Conservation (phyloP, 2,329 filamentous ascomycete species). For the Curvularia hawaiiensis region DNA sequence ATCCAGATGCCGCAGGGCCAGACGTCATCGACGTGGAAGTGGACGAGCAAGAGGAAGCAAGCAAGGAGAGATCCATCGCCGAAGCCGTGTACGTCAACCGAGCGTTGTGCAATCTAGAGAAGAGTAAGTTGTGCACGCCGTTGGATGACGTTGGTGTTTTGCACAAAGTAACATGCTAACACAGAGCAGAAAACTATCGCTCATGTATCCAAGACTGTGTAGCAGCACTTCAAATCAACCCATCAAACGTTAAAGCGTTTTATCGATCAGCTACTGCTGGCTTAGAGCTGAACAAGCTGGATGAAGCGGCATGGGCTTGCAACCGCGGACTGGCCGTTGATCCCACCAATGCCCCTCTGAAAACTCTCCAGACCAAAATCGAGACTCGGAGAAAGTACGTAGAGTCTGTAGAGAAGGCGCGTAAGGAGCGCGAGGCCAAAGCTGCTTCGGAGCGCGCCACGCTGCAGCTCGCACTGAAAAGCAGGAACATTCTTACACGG, state of each 20-base stretch:
- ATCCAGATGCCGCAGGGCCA: slow-evolving; percentile 47
- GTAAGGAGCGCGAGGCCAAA: slow-evolving; percentile 61
- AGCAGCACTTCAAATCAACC: slow-evolving; percentile 77
- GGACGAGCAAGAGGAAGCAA: slow-evolving; percentile 64
- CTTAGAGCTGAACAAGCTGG: slow-evolving; percentile 75
- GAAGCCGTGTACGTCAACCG: slow-evolving; percentile 85
- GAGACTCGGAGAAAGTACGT: slow-evolving; percentile 61
- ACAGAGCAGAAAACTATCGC: slow-evolving; percentile 74
- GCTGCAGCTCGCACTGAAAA: slow-evolving; percentile 59
- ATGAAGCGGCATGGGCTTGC: slow-evolving; percentile 81
- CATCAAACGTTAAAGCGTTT: slow-evolving; percentile 83
- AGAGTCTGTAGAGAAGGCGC: slow-evolving; percentile 61
- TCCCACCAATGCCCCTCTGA: slow-evolving; percentile 69
- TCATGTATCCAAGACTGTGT: slow-evolving; percentile 86
- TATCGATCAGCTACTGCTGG: slow-evolving; percentile 84
- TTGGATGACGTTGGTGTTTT: background rate
- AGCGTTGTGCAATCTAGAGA: slow-evolving; percentile 84
- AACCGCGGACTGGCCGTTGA: slow-evolving; percentile 76
- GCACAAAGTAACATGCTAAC: background rate
- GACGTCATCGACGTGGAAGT: slow-evolving; percentile 55
- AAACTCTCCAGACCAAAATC: slow-evolving; percentile 67
- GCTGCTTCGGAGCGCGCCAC: slow-evolving; percentile 63
- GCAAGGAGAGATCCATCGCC: slow-evolving; percentile 66
- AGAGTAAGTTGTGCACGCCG: slow-evolving; percentile 58
- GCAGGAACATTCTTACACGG: slow-evolving; percentile 72